Evolutionary conservation across 2,329 filamentous ascomycete genomes (phyloP).

Genomic region (Leptographium galeiforme): DNA sequence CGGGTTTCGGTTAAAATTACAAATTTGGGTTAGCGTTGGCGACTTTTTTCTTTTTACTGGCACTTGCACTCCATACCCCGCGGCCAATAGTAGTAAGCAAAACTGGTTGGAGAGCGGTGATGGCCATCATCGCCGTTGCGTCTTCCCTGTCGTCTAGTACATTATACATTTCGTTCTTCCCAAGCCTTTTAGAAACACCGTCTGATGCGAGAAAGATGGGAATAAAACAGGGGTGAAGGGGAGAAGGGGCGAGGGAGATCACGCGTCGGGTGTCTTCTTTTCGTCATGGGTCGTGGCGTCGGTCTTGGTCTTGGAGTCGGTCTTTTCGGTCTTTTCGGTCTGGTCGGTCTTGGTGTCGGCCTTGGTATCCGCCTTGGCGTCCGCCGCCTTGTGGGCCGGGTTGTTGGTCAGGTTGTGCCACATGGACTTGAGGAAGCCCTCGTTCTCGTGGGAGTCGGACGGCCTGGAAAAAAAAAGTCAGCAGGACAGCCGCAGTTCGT

Average conservation of each 20-base stretch:
- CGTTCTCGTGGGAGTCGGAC: conserved; percentile 49
- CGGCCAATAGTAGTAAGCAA: not conserved
- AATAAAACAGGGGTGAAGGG: not conserved
- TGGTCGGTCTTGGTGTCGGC: not conserved
- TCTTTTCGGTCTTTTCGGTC: conserved; percentile 11
- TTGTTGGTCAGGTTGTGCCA: conserved; percentile 90
- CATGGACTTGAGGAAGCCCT: conserved; percentile 83
- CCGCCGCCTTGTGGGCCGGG: conserved; percentile 33
- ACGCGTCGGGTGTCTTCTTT: conserved; percentile 8
- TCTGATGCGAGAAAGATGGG: conserved; percentile 1
- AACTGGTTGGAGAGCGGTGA: conserved; percentile 5
- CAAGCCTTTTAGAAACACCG: conserved; percentile 3
- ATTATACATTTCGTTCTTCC: not conserved
- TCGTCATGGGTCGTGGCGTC: conserved; percentile 7
- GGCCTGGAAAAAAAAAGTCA: too few relatives aligned
- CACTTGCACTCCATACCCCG: too few relatives aligned
- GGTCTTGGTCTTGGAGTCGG: conserved; percentile 22
- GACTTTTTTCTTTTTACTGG: too few relatives aligned
- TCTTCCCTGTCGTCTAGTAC: not conserved
- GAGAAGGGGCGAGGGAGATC: not conserved
- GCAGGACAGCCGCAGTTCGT: not conserved
- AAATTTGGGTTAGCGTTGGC: not conserved
- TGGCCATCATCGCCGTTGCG: conserved; percentile 4
- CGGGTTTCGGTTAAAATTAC: not conserved
- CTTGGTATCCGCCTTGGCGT: conserved; percentile 2